These are phyloP conservation scores for Boletus tylopilopsis DNA, from an alignment of 768 basidiomycete genomes.

Conservation along the genomic window DNA sequence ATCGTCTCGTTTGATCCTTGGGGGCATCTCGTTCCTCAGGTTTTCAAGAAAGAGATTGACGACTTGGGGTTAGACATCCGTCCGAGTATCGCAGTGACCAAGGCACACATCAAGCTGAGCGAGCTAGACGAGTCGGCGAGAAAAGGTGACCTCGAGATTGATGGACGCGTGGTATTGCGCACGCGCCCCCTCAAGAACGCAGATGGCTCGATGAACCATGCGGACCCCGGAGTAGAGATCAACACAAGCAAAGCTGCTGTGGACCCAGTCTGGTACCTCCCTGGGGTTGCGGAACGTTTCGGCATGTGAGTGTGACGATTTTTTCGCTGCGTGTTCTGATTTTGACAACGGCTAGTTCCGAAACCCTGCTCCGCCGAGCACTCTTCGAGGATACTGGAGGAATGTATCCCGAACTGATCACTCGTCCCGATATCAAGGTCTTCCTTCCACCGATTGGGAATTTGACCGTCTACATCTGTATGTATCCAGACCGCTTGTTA, in stretches of 20 bases:
- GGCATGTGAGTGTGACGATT: slow-evolving; percentile 60
- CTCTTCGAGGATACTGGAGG: slow-evolving; percentile 96
- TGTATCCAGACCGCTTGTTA: slow-evolving; percentile 16
- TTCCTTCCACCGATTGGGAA: slow-evolving; percentile 95
- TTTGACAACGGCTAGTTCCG: slow-evolving; percentile 49
- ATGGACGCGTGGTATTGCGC: slow-evolving; percentile 78
- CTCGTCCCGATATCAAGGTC: slow-evolving; percentile 91
- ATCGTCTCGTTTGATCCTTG: slow-evolving; percentile 94
- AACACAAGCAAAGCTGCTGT: slow-evolving; percentile 90
- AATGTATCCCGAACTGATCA: slow-evolving; percentile 95
- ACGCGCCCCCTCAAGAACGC: slow-evolving; percentile 60
- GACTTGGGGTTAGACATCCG: slow-evolving; percentile 74
- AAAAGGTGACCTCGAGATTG: slow-evolving; percentile 67
- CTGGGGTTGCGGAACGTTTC: slow-evolving; percentile 91
- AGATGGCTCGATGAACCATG: slow-evolving; percentile 55
- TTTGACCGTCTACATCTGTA: slow-evolving; percentile 89
- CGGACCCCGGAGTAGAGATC: slow-evolving; percentile 80
- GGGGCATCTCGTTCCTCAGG: slow-evolving; percentile 80
- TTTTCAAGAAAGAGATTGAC: slow-evolving; percentile 61
- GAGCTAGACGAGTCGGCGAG: slow-evolving; percentile 84
- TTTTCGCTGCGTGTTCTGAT: background rate
- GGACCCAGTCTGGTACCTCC: slow-evolving; percentile 95
- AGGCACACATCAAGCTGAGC: slow-evolving; percentile 90
- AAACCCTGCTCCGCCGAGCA: slow-evolving; percentile 79
- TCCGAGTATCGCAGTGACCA: slow-evolving; percentile 91